Percentiles rank a stretch among this genome's conserved stretches.
Conservation (phyloP, 139 green algal species). For the Haematococcus sp. region DNA sequence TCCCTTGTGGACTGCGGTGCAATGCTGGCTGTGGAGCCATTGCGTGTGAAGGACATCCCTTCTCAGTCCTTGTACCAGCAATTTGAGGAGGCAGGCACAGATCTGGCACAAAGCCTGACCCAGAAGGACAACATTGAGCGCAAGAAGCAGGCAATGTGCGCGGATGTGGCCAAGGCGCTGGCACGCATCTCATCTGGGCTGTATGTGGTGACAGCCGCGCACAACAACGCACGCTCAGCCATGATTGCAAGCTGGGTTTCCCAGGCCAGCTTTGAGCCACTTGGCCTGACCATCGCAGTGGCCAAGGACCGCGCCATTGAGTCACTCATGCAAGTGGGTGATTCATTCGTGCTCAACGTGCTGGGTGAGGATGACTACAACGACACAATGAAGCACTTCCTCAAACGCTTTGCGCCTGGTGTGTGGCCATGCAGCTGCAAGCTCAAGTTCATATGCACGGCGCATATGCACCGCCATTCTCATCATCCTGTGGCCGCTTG, state of each 20-base stretch:
- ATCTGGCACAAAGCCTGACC: slow-evolving; percentile 79
- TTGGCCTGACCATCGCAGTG: slow-evolving; percentile 93
- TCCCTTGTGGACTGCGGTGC: slow-evolving; percentile 64
- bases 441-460: too few species aligned
- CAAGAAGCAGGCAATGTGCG: slow-evolving; percentile 82
- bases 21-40: slow-evolving; percentile 47
- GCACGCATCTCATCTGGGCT: slow-evolving; percentile 79
- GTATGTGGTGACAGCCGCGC: slow-evolving; percentile 90
- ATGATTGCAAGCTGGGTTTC: not conserved
- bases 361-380: slow-evolving; percentile 79
- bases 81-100: slow-evolving; percentile 93
- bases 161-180: slow-evolving; percentile 68
- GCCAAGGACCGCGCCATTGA: slow-evolving; percentile 98
- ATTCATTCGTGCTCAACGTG: slow-evolving; percentile 94
- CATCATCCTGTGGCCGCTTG: too few species aligned
- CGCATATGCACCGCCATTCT: not conserved
- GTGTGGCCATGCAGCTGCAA: too few species aligned
- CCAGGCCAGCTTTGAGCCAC: slow-evolving; percentile 94
- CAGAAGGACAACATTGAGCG: slow-evolving; percentile 72
- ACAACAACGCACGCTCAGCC: slow-evolving; percentile 53
- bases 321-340: slow-evolving; percentile 96
- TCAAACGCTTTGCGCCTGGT: slow-evolving; percentile 81
- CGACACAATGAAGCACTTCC: slow-evolving; percentile 87
- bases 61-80: slow-evolving; percentile 67
- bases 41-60: slow-evolving; percentile 79